Evolutionary conservation across 2,329 filamentous ascomycete genomes (phyloP).

Genomic region (Cladorrhinum sp.): DNA sequence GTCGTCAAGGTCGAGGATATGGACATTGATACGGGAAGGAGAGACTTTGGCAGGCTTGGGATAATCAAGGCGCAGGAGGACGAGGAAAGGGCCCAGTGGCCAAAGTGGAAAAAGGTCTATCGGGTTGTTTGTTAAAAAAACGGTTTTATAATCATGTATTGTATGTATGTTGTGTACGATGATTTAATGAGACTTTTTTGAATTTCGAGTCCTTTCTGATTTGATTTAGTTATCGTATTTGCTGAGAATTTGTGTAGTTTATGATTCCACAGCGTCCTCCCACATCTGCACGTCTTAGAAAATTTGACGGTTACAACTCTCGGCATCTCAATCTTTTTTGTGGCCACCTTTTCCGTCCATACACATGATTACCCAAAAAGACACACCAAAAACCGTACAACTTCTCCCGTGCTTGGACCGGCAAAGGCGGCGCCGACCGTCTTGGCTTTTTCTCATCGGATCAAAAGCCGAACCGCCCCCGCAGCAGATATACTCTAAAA

Average conservation of each 20-base stretch:
- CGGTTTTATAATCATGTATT: not conserved
- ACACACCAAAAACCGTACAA: not conserved
- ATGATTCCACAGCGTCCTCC: no score
- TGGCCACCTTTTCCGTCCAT: not conserved
- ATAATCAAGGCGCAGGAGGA: conserved; percentile 29
- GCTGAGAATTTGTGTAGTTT: not conserved
- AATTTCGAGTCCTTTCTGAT: not conserved
- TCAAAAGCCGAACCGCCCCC: not conserved
- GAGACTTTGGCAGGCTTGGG: conserved; percentile 26
- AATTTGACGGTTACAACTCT: not conserved
- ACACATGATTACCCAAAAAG: not conserved
- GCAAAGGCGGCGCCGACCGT: not conserved
- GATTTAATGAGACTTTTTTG: not conserved
- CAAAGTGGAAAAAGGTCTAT: conserved; percentile 31
- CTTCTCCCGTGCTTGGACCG: no score
- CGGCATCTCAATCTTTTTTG: not conserved
- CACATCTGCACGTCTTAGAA: no score
- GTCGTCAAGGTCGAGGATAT: conserved; percentile 59
- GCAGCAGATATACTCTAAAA: not conserved
- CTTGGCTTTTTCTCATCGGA: not conserved
- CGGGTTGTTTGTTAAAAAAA: conserved; percentile 25
- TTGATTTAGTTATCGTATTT: no score
- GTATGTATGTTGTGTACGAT: not conserved
- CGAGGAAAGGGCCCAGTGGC: conserved; percentile 28
- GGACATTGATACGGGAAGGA: conserved; percentile 55